Base-by-base conservation (phyloP, 768 basidiomycete species). In the Collybiopsis luxurians region DNA sequence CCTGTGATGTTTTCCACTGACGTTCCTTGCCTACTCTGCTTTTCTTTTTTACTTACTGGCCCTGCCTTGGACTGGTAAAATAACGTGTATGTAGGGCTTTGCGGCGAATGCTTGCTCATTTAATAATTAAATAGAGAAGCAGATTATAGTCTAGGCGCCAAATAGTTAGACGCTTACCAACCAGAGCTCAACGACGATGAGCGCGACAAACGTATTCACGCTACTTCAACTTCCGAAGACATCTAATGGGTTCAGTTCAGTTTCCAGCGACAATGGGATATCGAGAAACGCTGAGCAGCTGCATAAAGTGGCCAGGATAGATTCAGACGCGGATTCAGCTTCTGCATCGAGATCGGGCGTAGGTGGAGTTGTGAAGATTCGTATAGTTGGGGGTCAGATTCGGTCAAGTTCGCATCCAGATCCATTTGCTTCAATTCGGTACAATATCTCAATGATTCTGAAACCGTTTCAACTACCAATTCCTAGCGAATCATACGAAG, bases 301-400 rank as follows among this genome's bases (percentile, higher is more conserved):
- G 61, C 80, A 79, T 71, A 90, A 91, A 76, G 82, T 81, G 57
- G 79, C 85, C 59, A 85, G 87, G 60, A 73, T 87, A 71, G 80
- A 79, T 60, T 73, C 74, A 63, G 85, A 87, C 76, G 83, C 80
- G 71, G 87, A 89, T 73, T 79, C 85, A 63, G 80, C 80, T 61
- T 83, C 85, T 68, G 82, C 85, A 63, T 83, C 78, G 70, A 83
- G 89, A 66, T 77, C 75, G 39, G 73, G 68, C 19, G 53, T 64
- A 46, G 64, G 59, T 15, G 79, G 75, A 1, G 74, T 82, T n/a
- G 61, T 79, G 36, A 75, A 67, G 53, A 76, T 89, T 36, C 70
- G 70, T 27, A 67, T 90, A 31, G 66, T 75, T 26, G 79, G 82
- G 3, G 50, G 34, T 11, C 31, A n/a, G 13, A 67, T 73, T 27